Base-by-base conservation (phyloP, 1,284 basidiomycete genomes). In the Peniophora sp. region DNA sequence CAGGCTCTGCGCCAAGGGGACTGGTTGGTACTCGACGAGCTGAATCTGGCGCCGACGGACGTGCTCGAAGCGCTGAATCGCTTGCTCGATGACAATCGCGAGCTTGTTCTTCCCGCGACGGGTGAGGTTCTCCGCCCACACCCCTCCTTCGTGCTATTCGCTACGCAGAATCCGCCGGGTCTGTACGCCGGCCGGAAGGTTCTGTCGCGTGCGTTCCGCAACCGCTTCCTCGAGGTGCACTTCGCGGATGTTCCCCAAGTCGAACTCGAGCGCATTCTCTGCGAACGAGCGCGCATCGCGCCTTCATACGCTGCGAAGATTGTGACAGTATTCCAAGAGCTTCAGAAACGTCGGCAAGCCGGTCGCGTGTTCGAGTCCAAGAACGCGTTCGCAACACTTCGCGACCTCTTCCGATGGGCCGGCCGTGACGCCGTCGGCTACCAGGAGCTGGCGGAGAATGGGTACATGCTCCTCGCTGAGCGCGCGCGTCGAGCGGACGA, bases 1-100 rank as follows among this genome's bases (percentile, higher is more conserved):
- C 90, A 88, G 47, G 97, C 97, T 3, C 76, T 99, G 18, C 84
- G 95, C 23, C 75, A 84, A 43, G 97, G 97, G 12, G 88, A 98
- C 64, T 99, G 97, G 97, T 93, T 99, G 55, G 97, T 99, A 3
- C 77, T 99, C 32, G 97, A 99, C 63, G 97, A 99, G 66, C 78
- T 99, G 55, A 99, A 99, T 66, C 71, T 99, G 43, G 97, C 97
- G 1, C 97, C 97, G 0, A 98, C 95, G 6, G 97, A 99, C 61
- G 97, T 99, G 2, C 79, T 99, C 17, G 97, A 99, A 67, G 97
- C 97, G 0, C 79, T 99, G 24, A 99, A 99, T 65, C 85, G 97
- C 46, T 75, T 99, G 12, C 76, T 99, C 24, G 97, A 99, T 64
- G 97, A 99, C 64, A 99, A 99, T 61, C 85, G 97, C 49, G 97